Evolutionary conservation across 306 rosid species (phyloP), one percentile per base, ranked within the genome.

Genomic region (Pachyrhizus erosus): DNA sequence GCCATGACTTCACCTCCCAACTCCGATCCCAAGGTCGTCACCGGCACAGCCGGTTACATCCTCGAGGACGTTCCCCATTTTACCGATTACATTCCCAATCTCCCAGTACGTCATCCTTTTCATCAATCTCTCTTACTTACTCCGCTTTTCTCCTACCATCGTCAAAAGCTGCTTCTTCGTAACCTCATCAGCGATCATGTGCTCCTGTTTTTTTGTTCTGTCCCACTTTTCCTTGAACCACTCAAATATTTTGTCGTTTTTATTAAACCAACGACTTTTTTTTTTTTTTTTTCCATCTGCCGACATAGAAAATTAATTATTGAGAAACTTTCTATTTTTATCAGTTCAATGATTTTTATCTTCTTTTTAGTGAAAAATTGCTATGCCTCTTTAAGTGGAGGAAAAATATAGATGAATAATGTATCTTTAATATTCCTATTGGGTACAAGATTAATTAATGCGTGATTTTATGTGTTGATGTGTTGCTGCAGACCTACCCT

Each of bases 61-160:
- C 98, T 94, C 15, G 90, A 94, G 48, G 98, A 94, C 73, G 97
- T 94, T 84, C 98, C 98, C 9, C 98, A 92, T 83, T 89, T 94
- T 17, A 60, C 90, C 4, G 98, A 94, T 88, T 92, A 86, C 77
- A 62, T 92, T 70, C 92, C 92, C 10, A 71, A 92, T 87, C 97
- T 94, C 39, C 94, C 88, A 1, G 98, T 94, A 87, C 80, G 92
- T 85, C 78, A n/a, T n/a, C n/a, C n/a, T n/a, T n/a, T n/a, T n/a
- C n/a, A n/a, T n/a, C n/a, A n/a, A n/a, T n/a, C n/a, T n/a, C n/a
- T n/a, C n/a, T n/a, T n/a, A n/a, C n/a, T n/a, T n/a, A n/a, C 23
- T 39, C 4, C 76, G 78, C 73, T 76, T 60, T 69, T 82, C 57
- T 45, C 39, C 29, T 14, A 70, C 76, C 11, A 17, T 7, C 76